Conservation (phyloP, 176 grass and related monocot genomes). For the Ensete ventricosum region DNA sequence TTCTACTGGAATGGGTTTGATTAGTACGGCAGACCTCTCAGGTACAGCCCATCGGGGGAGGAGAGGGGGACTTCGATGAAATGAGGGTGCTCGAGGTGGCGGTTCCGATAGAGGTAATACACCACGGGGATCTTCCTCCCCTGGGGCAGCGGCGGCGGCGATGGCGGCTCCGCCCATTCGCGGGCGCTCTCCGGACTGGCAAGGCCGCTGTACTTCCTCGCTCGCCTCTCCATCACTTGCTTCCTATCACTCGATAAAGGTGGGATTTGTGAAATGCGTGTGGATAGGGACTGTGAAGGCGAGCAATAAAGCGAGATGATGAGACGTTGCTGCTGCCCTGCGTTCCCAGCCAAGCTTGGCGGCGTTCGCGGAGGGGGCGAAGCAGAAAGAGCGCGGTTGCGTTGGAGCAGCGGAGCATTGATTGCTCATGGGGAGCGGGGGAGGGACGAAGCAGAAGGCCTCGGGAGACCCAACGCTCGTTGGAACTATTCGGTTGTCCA, state of each 20-base stretch:
- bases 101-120: constrained; percentile 94
- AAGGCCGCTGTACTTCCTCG: background rate
- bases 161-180: background rate
- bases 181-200: constrained; percentile 3
- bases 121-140: constrained; percentile 65
- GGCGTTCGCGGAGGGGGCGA: background rate
- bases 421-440: background rate
- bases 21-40: constrained; percentile 46
- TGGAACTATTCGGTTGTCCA: background rate
- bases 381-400: background rate
- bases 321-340: background rate
- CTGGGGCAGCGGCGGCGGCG: constrained; percentile 9
- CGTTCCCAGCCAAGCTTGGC: background rate
- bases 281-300: no score
- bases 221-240: background rate
- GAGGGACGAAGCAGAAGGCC: background rate
- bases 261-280: no score
- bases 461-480: background rate
- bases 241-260: background rate
- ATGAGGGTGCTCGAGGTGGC: constrained; percentile 95
- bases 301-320: no score
- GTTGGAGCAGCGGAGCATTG: background rate
- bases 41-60: constrained; percentile 55
- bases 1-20: background rate
- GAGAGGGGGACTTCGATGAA: constrained; percentile 82